Conservation (phyloP, 805 yeast genomes). For the Candida stauntonica region DNA sequence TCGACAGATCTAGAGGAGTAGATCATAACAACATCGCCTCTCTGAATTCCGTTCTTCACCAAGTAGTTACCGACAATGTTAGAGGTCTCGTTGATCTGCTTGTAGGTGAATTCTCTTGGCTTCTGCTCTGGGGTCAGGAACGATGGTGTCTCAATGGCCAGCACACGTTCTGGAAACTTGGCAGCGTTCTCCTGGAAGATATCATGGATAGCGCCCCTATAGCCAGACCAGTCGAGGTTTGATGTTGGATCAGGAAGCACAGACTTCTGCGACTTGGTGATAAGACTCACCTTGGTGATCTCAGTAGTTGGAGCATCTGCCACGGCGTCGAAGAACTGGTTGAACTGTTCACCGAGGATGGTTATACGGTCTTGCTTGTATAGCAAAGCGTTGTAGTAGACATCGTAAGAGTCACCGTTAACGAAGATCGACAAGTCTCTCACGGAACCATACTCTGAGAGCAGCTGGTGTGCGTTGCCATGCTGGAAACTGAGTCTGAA, state of each 20-base stretch:
- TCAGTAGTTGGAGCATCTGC: slow-evolving; percentile 33
- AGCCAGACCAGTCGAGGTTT: slow-evolving; percentile 86
- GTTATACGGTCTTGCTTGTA: slow-evolving; percentile 66
- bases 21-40: slow-evolving; percentile 96
- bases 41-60: slow-evolving; percentile 70
- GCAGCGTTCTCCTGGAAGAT: slow-evolving; percentile 86
- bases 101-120: slow-evolving; percentile 75
- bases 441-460: slow-evolving; percentile 42
- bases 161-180: slow-evolving; percentile 76
- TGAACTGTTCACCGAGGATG: slow-evolving; percentile 69
- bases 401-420: slow-evolving; percentile 33
- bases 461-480: slow-evolving; percentile 25
- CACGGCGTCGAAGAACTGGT: slow-evolving; percentile 43
- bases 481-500: slow-evolving; percentile 56
- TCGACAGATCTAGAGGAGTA: slow-evolving; percentile 98
- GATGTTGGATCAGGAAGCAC: slow-evolving; percentile 82
- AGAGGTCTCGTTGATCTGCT: slow-evolving; percentile 88
- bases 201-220: slow-evolving; percentile 94
- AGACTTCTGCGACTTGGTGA: slow-evolving; percentile 59
- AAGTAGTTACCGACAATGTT: slow-evolving; percentile 90
- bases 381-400: slow-evolving; percentile 72
- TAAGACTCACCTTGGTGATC: slow-evolving; percentile 60
- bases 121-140: slow-evolving; percentile 44
- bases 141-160: slow-evolving; percentile 90
- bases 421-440: slow-evolving; percentile 60